Evolutionary conservation across 352 stramenopile species (phyloP).

Genomic region (Pythium apleroticum): DNA sequence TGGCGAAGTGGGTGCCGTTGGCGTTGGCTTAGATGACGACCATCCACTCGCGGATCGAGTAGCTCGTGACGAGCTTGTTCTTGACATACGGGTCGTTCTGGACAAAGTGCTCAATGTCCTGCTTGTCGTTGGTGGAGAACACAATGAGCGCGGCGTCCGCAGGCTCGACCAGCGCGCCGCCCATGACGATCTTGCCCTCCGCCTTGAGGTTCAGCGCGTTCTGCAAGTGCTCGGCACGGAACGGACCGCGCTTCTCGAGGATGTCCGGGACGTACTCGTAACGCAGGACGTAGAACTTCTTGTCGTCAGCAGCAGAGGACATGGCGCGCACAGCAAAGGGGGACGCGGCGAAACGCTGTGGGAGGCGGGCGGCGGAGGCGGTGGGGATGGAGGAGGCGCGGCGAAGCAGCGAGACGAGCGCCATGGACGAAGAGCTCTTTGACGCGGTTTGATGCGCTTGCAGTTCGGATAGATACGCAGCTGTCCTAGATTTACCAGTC

Average conservation of each 20-base stretch:
- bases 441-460: background rate
- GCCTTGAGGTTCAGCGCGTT: slow-evolving; percentile 50
- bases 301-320: slow-evolving; percentile 35
- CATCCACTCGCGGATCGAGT: slow-evolving; percentile 74
- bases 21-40: slow-evolving; percentile 47
- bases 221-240: slow-evolving; percentile 64
- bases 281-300: slow-evolving; percentile 69
- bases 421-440: slow-evolving; percentile 8
- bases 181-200: slow-evolving; percentile 64
- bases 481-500: background rate
- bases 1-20: background rate
- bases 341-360: background rate
- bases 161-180: slow-evolving; percentile 64
- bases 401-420: slow-evolving; percentile 17
- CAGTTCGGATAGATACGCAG: background rate
- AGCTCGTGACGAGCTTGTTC: slow-evolving; percentile 66
- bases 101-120: slow-evolving; percentile 63
- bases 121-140: slow-evolving; percentile 58
- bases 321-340: slow-evolving; percentile 29
- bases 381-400: slow-evolving; percentile 12
- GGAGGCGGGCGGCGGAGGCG: background rate
- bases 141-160: slow-evolving; percentile 61
- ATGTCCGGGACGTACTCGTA: slow-evolving; percentile 81
- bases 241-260: slow-evolving; percentile 65
- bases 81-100: slow-evolving; percentile 67